These are phyloP conservation scores for Cryptosporidium bovis DNA, from an alignment of 169 alveolate species.

Conservation along the genomic window DNA sequence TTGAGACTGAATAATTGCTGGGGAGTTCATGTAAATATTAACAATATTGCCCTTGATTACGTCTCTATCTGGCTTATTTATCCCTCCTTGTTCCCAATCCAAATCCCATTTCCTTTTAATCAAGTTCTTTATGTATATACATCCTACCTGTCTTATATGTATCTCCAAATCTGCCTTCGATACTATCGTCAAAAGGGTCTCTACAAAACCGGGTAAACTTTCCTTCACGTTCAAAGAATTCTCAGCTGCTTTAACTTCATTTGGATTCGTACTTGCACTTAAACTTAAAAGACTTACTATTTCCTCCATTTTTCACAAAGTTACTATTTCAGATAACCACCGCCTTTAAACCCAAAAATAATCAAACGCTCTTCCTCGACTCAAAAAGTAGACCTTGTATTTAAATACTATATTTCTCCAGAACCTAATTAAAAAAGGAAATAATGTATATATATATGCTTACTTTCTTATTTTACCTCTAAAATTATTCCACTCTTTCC, in stretches of 20 bases:
- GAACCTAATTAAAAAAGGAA: neutral
- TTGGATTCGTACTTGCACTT: constrained; percentile 64
- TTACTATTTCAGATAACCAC: neutral
- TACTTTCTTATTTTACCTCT: neutral
- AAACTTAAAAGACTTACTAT: constrained; percentile 28
- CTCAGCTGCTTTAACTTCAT: constrained; percentile 63
- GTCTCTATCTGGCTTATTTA: constrained; percentile 40
- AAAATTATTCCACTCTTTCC: neutral
- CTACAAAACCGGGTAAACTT: constrained; percentile 48
- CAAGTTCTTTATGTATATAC: constrained; percentile 49
- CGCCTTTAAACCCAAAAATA: neutral
- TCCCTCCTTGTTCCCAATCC: constrained; percentile 69
- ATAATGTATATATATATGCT: neutral
- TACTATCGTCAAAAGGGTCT: constrained; percentile 40
- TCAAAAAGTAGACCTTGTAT: neutral
- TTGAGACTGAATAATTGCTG: constrained; percentile 50
- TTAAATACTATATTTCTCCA: neutral
- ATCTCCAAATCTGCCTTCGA: constrained; percentile 42
- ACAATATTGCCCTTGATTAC: constrained; percentile 52
- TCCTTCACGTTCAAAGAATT: constrained; percentile 48
- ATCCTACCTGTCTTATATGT: constrained; percentile 66
- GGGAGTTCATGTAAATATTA: constrained; percentile 39
- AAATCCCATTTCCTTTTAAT: constrained; percentile 69
- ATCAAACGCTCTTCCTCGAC: neutral
- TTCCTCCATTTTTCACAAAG: constrained; percentile 39